Percentiles rank a stretch among this genome's conserved stretches.
Evolutionary conservation across 2,329 filamentous ascomycete species (phyloP).

Genomic region (Ceratocystis cubensis): DNA sequence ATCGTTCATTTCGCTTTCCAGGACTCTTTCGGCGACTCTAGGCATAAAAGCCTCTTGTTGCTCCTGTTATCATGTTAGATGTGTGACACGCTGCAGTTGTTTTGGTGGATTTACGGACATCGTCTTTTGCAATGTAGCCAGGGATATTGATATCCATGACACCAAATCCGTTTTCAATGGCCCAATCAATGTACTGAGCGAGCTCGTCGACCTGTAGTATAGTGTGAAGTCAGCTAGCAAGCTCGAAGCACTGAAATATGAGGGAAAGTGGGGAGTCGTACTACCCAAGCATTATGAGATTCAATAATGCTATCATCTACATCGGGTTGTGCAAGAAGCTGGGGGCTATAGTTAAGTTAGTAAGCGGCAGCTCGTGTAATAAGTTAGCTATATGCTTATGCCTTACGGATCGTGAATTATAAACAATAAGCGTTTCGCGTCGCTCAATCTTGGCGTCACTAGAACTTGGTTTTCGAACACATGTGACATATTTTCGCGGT

Average conservation of each 20-base stretch:
- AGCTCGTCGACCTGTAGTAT: conserved; percentile 61
- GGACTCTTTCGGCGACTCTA: conserved; percentile 33
- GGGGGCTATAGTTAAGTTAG: conserved; percentile 40
- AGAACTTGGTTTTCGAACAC: conserved; percentile 80
- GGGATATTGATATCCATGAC: conserved; percentile 90
- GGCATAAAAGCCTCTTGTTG: conserved; percentile 37
- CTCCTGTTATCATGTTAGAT: conserved; percentile 29
- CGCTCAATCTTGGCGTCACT: conserved; percentile 58
- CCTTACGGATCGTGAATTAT: conserved; percentile 84
- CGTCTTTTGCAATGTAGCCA: conserved; percentile 54
- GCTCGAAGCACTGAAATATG: not conserved
- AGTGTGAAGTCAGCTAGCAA: conserved; percentile 8
- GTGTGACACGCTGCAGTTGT: not conserved
- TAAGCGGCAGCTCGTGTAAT: not conserved
- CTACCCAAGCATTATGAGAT: conserved; percentile 76
- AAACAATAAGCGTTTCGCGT: conserved; percentile 57
- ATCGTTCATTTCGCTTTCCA: conserved; percentile 53
- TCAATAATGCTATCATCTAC: conserved; percentile 61
- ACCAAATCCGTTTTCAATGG: conserved; percentile 59
- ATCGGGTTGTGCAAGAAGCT: conserved; percentile 55
- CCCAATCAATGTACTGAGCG: conserved; percentile 75
- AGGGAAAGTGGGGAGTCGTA: conserved; percentile 36
- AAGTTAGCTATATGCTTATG: not conserved
- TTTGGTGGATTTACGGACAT: conserved; percentile 28
- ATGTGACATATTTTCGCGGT: conserved; percentile 57